Evolutionary conservation across 805 yeast genomes (phyloP).

Genomic region (Wickerhamiella alocasiicola): DNA sequence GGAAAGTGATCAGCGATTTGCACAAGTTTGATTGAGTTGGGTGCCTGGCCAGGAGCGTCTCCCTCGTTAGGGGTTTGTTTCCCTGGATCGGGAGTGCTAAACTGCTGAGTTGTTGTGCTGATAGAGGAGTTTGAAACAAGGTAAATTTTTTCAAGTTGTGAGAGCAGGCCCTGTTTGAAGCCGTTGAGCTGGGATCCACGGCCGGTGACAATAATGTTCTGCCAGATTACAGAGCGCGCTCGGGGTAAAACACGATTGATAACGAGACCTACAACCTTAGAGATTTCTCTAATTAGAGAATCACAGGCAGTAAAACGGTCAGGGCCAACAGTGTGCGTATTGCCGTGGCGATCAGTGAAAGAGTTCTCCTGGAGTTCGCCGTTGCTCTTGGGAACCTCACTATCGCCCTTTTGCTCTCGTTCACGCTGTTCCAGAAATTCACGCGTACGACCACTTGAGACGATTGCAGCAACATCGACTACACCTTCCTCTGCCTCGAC

Average conservation of each 20-base stretch:
- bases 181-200: constrained; percentile 67
- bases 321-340: constrained; percentile 59
- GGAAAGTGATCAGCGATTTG: constrained; percentile 86
- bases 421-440: constrained; percentile 59
- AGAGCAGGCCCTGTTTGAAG: constrained; percentile 54
- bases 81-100: constrained; percentile 2
- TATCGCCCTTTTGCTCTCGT: constrained; percentile 31
- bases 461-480: constrained; percentile 80
- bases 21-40: constrained; percentile 54
- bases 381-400: constrained; percentile 35
- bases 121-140: constrained; percentile 27
- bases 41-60: constrained; percentile 49
- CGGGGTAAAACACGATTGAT: constrained; percentile 50
- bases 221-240: constrained; percentile 73
- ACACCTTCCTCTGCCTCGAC: constrained; percentile 54
- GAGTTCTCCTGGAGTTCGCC: constrained; percentile 59
- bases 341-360: constrained; percentile 50
- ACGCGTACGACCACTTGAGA: constrained; percentile 61
- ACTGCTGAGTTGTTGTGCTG: not conserved
- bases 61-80: constrained; percentile 17
- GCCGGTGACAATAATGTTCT: constrained; percentile 69
- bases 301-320: constrained; percentile 78
- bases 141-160: constrained; percentile 44
- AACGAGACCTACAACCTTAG: constrained; percentile 40
- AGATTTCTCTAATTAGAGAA: constrained; percentile 42